phyloP scores from a whole-genome alignment of 768 basidiomycete genomes.

The Panaeolus papilionaceus region DNA sequence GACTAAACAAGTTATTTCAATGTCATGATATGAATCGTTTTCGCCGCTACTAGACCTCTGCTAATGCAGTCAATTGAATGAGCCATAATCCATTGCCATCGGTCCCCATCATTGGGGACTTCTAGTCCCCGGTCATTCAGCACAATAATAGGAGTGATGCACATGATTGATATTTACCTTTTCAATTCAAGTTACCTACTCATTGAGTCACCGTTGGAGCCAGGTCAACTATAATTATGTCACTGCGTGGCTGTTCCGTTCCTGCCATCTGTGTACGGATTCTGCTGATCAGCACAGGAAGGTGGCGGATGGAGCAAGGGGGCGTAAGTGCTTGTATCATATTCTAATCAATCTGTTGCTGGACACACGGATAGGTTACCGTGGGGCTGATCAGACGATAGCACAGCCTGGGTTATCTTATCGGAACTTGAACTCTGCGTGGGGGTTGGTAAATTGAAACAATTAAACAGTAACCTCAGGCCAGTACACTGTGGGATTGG shows the following conservation, averaged over 20 bases:
- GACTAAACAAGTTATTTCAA: too few relatives aligned
- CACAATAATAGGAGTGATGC: background rate
- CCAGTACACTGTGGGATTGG: too few relatives aligned
- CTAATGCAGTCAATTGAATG: background rate
- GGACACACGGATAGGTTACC: too few relatives aligned
- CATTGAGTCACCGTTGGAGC: background rate
- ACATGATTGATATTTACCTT: background rate
- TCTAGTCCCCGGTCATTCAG: background rate
- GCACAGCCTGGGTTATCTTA: too few relatives aligned
- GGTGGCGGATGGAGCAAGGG: background rate
- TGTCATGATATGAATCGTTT: too few relatives aligned
- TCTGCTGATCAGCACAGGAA: background rate
- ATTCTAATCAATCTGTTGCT: background rate
- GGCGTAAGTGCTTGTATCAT: background rate
- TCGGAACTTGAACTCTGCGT: too few relatives aligned
- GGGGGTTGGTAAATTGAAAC: too few relatives aligned
- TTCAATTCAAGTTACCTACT: background rate
- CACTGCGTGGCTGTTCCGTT: background rate
- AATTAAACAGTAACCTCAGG: too few relatives aligned
- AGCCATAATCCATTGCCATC: constrained; percentile 2
- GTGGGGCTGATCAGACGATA: too few relatives aligned
- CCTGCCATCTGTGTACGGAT: background rate
- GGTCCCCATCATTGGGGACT: background rate
- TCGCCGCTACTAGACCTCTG: background rate
- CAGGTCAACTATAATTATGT: background rate